Evolutionary conservation across 2,329 filamentous ascomycete species (phyloP), one percentile per base, ranked within the genome.

Genomic region (Fusarium scirpi): DNA sequence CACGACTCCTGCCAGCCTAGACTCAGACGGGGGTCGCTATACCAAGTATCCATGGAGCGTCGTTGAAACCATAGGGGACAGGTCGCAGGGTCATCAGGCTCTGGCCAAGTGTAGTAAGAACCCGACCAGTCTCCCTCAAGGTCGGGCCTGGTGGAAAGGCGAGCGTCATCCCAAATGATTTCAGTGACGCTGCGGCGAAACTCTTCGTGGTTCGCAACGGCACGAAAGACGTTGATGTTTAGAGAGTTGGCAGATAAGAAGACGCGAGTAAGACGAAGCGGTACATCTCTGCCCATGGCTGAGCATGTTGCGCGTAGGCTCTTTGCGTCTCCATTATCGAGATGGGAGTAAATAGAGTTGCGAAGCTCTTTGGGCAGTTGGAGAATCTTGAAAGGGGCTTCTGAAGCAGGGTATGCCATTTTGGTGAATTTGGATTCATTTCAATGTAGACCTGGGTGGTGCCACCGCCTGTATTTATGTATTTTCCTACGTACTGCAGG

Each of bases 141-240:
- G 3, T 24, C 53, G 29, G n/a, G 53, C 29, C 18, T 12, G 13
- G 30, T 29, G 24, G 5, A 10, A n/a, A 57, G 40, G n/a, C 32
- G 54, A 30, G 54, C 54, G 7, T 57, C 54, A 16, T 57, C 54
- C 54, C 44, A 57, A 15, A 57, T 4, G 30, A 57, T 41, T 45
- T 57, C 54, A 41, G 54, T 49, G 32, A 57, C 54, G 22, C 41
- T 16, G n/a, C 41, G 44, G 9, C 54, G 44, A 25, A 57, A 11
- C 15, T 2, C 25, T 10, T 57, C 25, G 24, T 57, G 15, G 15
- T 49, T 6, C 20, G 32, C 54, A 57, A 57, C 41, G 25, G 44
- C 44, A 4, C 11, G 25, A 20, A 49, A 43, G 5, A 57, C 54
- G n/a, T 57, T 18, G 6, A 57, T 44, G 41, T 57, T 57, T 12